Evolutionary conservation across 108 stramenopile genomes (phyloP).

Genomic region (Cylindrotheca fusiformis): DNA sequence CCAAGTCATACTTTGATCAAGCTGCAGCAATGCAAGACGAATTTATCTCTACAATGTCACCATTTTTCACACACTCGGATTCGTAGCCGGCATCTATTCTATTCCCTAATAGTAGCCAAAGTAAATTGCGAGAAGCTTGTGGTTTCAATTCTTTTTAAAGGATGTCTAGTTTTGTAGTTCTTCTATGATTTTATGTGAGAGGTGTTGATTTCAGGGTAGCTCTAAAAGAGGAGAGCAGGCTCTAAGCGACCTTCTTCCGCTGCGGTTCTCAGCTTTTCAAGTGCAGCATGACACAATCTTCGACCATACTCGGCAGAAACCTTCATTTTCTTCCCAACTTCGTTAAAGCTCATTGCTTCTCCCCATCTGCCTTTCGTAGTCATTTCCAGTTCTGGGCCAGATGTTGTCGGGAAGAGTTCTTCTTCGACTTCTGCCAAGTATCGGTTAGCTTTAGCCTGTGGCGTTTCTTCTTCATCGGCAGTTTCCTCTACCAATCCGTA

Average conservation of each 20-base stretch:
- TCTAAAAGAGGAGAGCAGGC: constrained; percentile 40
- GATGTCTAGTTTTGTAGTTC: not conserved
- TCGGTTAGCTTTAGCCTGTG: constrained; percentile 34
- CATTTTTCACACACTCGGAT: constrained; percentile 4
- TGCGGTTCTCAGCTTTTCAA: constrained; percentile 63
- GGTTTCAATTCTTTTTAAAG: no score
- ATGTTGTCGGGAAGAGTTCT: constrained; percentile 37
- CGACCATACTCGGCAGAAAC: constrained; percentile 81
- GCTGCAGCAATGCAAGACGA: constrained; percentile 22
- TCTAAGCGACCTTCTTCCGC: constrained; percentile 70
- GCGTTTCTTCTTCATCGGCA: constrained; percentile 1
- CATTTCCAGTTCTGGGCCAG: constrained; percentile 2
- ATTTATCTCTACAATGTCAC: constrained; percentile 28
- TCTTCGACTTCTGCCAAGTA: constrained; percentile 70
- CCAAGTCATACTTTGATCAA: constrained; percentile 15
- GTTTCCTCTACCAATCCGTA: constrained; percentile 59
- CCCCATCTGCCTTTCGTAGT: constrained; percentile 39
- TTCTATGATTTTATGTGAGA: not conserved
- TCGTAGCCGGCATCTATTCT: not conserved
- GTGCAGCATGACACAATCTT: constrained; percentile 53
- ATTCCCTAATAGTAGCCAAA: no score
- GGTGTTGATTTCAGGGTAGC: not conserved
- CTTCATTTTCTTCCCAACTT: constrained; percentile 78
- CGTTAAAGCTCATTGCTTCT: constrained; percentile 67
- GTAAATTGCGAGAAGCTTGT: no score